Base-by-base conservation (phyloP, 2,329 filamentous ascomycete genomes). In the Cladosporium velox region DNA sequence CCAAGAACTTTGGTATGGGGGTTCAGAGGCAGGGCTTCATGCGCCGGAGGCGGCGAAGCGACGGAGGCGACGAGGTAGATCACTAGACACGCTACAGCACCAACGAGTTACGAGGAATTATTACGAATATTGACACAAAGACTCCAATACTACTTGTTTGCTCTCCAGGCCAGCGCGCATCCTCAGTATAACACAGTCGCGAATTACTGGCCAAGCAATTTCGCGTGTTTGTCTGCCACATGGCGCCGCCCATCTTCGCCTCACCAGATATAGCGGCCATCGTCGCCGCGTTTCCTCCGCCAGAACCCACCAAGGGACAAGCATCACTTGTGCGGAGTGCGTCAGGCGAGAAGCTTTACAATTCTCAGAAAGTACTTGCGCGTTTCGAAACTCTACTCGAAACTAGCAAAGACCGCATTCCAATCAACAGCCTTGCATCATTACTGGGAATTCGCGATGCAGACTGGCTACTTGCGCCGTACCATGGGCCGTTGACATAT, bases 191-290 rank as follows among this genome's bases (percentile, higher is more conserved):
- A 3, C 54, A 38, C 41, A 10, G 49, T 10, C 24, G 55, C 54
- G 49, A 24, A 30, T 55, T 52, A 55, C 30, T 34, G 41, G 57
- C 55, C 54, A 59, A 65, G 63, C 54, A 59, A 59, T 28, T 59
- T 59, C 61, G 41, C 41, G 28, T 28, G 21, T 52, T 54, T 55
- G 35, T 34, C 51, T 64, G 51, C 61, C 61, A 51, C 26, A 74
- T 73, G 72, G 65, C 68, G n/a, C 41, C 41, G n/a, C 64, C 66
- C 28, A 67, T 75, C 24, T 74, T 75, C 58, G 70, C 71, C 15
- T 65, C 72, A 6, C 64, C 68, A 28, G 73, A 75, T 38, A 72
- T 75, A 12, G 72, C 71, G 28, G 67, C 69, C 24, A 68, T 75
- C 44, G 67, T 73, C 12, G 63, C 67, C 41, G 69, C 69, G 59